Conservation (phyloP, 2,329 filamentous ascomycete genomes). For the Neonectria magnoliae region DNA sequence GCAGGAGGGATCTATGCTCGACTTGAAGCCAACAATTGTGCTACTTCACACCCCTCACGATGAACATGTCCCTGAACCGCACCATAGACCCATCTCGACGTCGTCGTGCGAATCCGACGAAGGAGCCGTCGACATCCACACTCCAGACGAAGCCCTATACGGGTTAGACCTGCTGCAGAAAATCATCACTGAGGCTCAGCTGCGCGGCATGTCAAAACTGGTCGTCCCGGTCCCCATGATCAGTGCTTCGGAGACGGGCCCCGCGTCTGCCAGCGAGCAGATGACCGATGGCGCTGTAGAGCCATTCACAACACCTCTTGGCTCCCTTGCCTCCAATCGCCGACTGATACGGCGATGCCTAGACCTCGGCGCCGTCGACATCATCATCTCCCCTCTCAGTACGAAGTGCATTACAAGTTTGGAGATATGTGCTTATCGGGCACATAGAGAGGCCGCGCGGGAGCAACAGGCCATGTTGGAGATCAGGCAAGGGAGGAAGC, state of each 20-base stretch:
- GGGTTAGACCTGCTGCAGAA: slow-evolving; percentile 65
- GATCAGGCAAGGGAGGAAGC: slow-evolving; percentile 79
- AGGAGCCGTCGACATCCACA: slow-evolving; percentile 52
- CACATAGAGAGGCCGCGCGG: slow-evolving; percentile 78
- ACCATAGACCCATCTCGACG: slow-evolving; percentile 50
- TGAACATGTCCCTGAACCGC: slow-evolving; percentile 54
- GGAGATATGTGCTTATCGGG: slow-evolving; percentile 84
- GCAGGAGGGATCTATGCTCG: slow-evolving; percentile 61
- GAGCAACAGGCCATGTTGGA: slow-evolving; percentile 79
- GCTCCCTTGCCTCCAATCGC: slow-evolving; percentile 46
- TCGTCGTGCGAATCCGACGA: slow-evolving; percentile 53
- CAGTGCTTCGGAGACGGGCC: slow-evolving; percentile 49
- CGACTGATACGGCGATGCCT: slow-evolving; percentile 75
- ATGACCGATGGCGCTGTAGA: slow-evolving; percentile 54
- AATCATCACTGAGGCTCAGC: slow-evolving; percentile 66
- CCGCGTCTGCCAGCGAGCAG: slow-evolving; percentile 42
- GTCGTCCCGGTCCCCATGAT: slow-evolving; percentile 67
- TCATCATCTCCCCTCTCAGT: slow-evolving; percentile 82
- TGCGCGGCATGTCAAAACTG: slow-evolving; percentile 65
- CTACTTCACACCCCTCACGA: slow-evolving; percentile 66
- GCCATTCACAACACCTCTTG: slow-evolving; percentile 41
- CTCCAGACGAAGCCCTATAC: slow-evolving; percentile 61
- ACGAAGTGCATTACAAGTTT: slow-evolving; percentile 78
- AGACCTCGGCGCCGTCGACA: slow-evolving; percentile 87
- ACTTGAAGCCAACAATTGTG: slow-evolving; percentile 66